These are phyloP conservation scores for Colletotrichum sansevieriae DNA, from an alignment of 2,329 filamentous ascomycete genomes.

Conservation along the genomic window DNA sequence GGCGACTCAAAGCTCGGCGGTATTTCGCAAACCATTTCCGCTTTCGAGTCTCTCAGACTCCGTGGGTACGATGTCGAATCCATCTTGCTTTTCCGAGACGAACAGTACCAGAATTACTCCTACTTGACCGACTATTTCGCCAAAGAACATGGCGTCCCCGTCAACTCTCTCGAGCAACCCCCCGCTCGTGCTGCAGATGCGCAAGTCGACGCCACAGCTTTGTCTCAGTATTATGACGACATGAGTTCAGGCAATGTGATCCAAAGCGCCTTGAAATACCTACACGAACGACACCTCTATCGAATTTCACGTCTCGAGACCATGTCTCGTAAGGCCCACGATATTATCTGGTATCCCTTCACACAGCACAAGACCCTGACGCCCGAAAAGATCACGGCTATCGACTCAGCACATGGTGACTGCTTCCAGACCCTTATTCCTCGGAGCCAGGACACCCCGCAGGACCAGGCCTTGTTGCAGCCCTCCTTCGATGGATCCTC, in stretches of 20 bases:
- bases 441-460: background rate
- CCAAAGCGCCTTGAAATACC: slow-evolving; percentile 59
- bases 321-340: slow-evolving; percentile 72
- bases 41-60: slow-evolving; percentile 82
- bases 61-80: slow-evolving; percentile 82
- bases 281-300: slow-evolving; percentile 66
- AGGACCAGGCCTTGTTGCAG: slow-evolving; percentile 58
- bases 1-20: slow-evolving; percentile 83
- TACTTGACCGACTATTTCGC: slow-evolving; percentile 79
- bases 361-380: slow-evolving; percentile 80
- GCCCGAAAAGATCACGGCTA: slow-evolving; percentile 74
- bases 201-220: slow-evolving; percentile 65
- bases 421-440: slow-evolving; percentile 74
- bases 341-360: slow-evolving; percentile 87
- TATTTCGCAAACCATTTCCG: slow-evolving; percentile 83
- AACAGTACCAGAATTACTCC: slow-evolving; percentile 74
- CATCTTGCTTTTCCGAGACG: slow-evolving; percentile 77
- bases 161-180: slow-evolving; percentile 70
- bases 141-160: slow-evolving; percentile 67
- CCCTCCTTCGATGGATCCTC: slow-evolving; percentile 86
- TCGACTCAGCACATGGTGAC: slow-evolving; percentile 85
- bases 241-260: slow-evolving; percentile 56
- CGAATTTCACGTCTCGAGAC: slow-evolving; percentile 71
- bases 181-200: slow-evolving; percentile 60
- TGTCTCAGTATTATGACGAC: slow-evolving; percentile 74